These are phyloP conservation scores for Paecilomyces variotii DNA, from an alignment of 2,329 filamentous ascomycete species.

Conservation along the genomic window DNA sequence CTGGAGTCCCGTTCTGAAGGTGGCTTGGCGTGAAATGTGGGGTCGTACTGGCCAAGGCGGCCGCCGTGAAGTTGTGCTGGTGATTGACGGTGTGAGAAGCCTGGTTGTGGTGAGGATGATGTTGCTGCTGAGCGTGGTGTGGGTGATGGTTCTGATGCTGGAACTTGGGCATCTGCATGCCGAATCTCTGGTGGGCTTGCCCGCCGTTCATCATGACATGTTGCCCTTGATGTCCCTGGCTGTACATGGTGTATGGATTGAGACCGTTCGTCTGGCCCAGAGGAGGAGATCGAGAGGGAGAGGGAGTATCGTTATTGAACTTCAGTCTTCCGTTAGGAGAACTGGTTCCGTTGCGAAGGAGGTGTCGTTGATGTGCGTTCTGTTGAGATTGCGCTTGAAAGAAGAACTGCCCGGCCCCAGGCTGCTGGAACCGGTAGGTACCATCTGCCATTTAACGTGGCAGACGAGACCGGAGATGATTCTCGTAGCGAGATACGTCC, in stretches of 20 bases:
- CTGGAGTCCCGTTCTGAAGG: conserved; percentile 52
- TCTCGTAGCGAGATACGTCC: conserved; percentile 18
- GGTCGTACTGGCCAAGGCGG: conserved; percentile 37
- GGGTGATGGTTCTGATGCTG: conserved; percentile 40
- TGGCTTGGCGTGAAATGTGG: conserved; percentile 54
- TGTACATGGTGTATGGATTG: conserved; percentile 41
- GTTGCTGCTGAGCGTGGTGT: conserved; percentile 37
- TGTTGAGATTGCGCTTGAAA: conserved; percentile 38
- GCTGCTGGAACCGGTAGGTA: conserved; percentile 48
- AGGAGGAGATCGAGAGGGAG: conserved; percentile 40
- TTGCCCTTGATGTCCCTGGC: conserved; percentile 40
- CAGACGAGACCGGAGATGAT: conserved; percentile 36
- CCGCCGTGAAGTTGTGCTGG: conserved; percentile 43
- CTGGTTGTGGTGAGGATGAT: conserved; percentile 37
- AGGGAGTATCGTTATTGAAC: conserved; percentile 40
- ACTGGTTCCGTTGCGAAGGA: conserved; percentile 38
- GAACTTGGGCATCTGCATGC: conserved; percentile 42
- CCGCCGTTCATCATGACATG: conserved; percentile 45
- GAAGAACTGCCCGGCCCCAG: conserved; percentile 45
- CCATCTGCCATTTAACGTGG: conserved; percentile 49
- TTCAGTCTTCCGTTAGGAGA: conserved; percentile 39
- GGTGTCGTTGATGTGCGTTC: conserved; percentile 35
- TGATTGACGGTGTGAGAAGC: conserved; percentile 37
- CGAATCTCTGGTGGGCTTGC: conserved; percentile 41
- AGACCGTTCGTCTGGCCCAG: conserved; percentile 34